These are phyloP conservation scores for Amaranthus hypochondriacus DNA, from an alignment of 148 eudicot species.

Conservation along the genomic window DNA sequence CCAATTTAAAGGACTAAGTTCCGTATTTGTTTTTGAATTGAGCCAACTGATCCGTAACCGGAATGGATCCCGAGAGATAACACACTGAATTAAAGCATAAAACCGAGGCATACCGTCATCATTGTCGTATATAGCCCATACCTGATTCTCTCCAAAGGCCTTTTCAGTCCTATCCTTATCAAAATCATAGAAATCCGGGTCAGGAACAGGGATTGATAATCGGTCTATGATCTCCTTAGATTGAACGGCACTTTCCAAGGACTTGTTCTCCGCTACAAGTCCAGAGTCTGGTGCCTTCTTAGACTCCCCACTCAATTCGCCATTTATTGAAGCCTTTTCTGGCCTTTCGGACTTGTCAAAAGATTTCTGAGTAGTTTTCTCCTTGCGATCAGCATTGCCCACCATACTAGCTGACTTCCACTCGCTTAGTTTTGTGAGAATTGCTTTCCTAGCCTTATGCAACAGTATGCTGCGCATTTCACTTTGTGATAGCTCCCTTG, in stretches of 20 bases:
- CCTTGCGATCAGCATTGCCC: conserved; percentile 23
- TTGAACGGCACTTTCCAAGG: background rate
- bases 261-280: conserved; percentile 10
- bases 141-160: conserved; percentile 58
- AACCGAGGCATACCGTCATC: conserved; percentile 74
- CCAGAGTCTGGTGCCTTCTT: conserved; percentile 8
- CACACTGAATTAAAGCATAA: conserved; percentile 52
- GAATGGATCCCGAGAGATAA: conserved; percentile 52
- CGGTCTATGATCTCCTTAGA: conserved; percentile 26
- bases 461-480: conserved; percentile 39
- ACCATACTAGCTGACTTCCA: conserved; percentile 23
- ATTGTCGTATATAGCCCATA: conserved; percentile 74
- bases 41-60: conserved; percentile 60
- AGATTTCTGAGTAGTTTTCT: conserved; percentile 14
- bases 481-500: conserved; percentile 27
- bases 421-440: conserved; percentile 33
- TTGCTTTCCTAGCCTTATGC: conserved; percentile 48
- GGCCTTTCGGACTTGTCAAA: conserved; percentile 23
- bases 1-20: conserved; percentile 35
- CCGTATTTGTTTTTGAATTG: conserved; percentile 38
- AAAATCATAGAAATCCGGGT: conserved; percentile 63
- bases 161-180: conserved; percentile 49
- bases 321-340: conserved; percentile 22
- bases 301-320: conserved; percentile 7
- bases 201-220: conserved; percentile 43